Base-by-base conservation (phyloP, 164 flowering plant species). In the Echeveria elegans region DNA sequence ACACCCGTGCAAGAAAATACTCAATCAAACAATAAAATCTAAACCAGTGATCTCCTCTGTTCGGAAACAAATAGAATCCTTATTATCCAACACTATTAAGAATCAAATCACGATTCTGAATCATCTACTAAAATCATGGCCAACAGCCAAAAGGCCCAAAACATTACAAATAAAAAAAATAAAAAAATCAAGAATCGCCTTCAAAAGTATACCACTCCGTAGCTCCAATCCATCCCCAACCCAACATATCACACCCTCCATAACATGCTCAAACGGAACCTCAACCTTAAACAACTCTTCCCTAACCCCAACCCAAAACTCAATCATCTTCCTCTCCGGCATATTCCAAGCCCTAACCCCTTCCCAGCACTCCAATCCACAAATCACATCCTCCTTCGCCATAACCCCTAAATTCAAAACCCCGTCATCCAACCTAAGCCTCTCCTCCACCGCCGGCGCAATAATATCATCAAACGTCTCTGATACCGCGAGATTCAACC, bases 281-380 rank as follows among this genome's bases (percentile, higher is more conserved):
- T 84, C 94, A 66, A 88, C 31, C 79, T 83, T 92, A 68, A 72
- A 95, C 40, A 69, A 65, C 70, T 80, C 82, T 21, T 62, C 69
- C 9, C 67, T 72, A 0, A 48, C 66, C 63, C 37, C 72, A 45
- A 92, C 81, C 85, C 81, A 79, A 63, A 95, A 87, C 77, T 81
- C 92, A 41, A 88, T 52, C 68, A 77, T 73, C 28, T 76, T 76
- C 74, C 87, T 86, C 74, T 88, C 94, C 2, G 93, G 94, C 96
- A 89, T 82, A 52, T 87, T 66, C 82, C 84, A 88, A 2, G 74
- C 78, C 72, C 72, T 82, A 23, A 87, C 87, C 10, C 73, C 72
- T 52, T 75, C 79, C 92, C 92, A 95, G 1, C 76, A 53, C 75
- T 87, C 88, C 67, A 91, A 21, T 30, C 80, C 86, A 37, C 71